Evolutionary conservation across 202 grass and related monocot genomes (phyloP), one percentile per base, ranked within the genome.

Genomic region (Eragrostis tef): DNA sequence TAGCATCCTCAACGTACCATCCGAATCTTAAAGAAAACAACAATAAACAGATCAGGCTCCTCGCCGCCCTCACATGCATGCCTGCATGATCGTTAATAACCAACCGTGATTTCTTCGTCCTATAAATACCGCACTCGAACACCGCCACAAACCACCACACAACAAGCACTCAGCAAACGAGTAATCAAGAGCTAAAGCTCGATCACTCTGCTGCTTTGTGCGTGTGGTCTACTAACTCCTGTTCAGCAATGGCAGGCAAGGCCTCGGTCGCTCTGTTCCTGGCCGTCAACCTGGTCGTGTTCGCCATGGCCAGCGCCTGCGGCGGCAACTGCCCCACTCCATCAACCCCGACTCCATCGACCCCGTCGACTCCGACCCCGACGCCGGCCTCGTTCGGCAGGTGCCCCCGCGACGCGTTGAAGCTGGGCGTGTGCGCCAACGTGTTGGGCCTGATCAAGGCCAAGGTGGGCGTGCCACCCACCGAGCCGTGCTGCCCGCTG

Each of bases 331-430:
- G 87, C 53, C 56, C 66, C 14, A 75, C 29, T 31, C 29, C 29
- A 31, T 31, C 29, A 31, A 31, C 80, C 0, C 76, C 89, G 15
- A 67, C 83, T 0, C 82, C 61, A 10, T 31, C 82, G 0, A 71
- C 78, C 6, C 88, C 81, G 12, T 67, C 85, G 7, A 78, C 90
- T 0, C 85, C 73, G 3, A 88, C 90, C 41, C 78, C 86, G 6
- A 86, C 81, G 0, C 73, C 88, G 13, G 74, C 58, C 0, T 48
- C 87, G 13, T 70, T 0, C 69, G 83, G 85, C 12, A 90, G 20
- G 62, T 95, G 93, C 89, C 89, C 93, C 3, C 74, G 82, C 66
- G 85, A 95, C 71, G 63, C 83, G 26, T 72, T 95, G 10, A 95
- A 95, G 79, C 57, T 95, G 7, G 85, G 88, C 21, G 90, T 84